These are phyloP conservation scores for Lentinula sp. DNA, from an alignment of 768 basidiomycete genomes.

Conservation along the genomic window DNA sequence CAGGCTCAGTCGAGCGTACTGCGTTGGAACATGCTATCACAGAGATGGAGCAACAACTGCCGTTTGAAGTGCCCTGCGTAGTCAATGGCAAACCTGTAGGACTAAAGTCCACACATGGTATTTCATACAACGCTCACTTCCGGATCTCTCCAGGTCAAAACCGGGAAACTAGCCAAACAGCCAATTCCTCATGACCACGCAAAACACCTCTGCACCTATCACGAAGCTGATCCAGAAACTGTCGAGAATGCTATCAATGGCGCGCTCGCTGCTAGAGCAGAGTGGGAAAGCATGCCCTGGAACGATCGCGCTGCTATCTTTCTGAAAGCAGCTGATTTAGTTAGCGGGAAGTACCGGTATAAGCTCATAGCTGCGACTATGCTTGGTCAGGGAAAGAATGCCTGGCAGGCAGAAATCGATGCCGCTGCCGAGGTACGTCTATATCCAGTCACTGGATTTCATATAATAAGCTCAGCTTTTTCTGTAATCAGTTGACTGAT, in stretches of 20 bases:
- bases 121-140: too few species aligned
- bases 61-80: conserved; percentile 91
- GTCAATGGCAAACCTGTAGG: conserved; percentile 80
- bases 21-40: conserved; percentile 65
- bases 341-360: conserved; percentile 94
- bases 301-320: conserved; percentile 96
- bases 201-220: conserved; percentile 75
- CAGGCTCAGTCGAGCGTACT: conserved; percentile 71
- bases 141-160: conserved; percentile 53
- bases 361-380: conserved; percentile 95
- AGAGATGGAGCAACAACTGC: conserved; percentile 77
- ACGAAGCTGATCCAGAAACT: conserved; percentile 77
- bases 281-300: conserved; percentile 96
- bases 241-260: conserved; percentile 79
- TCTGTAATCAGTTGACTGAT: conserved; percentile 58
- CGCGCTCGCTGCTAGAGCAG: conserved; percentile 77
- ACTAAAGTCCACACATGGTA: too few species aligned
- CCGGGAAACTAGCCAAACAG: conserved; percentile 75
- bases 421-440: conserved; percentile 87
- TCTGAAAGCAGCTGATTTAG: conserved; percentile 94
- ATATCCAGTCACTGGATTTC: not conserved
- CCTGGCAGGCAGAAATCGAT: conserved; percentile 99
- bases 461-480: not conserved
- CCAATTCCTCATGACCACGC: conserved; percentile 84
- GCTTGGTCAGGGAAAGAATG: conserved; percentile 98